These are phyloP conservation scores for Microdochium trichocladiopsis DNA, from an alignment of 2,329 filamentous ascomycete genomes.

Conservation along the genomic window DNA sequence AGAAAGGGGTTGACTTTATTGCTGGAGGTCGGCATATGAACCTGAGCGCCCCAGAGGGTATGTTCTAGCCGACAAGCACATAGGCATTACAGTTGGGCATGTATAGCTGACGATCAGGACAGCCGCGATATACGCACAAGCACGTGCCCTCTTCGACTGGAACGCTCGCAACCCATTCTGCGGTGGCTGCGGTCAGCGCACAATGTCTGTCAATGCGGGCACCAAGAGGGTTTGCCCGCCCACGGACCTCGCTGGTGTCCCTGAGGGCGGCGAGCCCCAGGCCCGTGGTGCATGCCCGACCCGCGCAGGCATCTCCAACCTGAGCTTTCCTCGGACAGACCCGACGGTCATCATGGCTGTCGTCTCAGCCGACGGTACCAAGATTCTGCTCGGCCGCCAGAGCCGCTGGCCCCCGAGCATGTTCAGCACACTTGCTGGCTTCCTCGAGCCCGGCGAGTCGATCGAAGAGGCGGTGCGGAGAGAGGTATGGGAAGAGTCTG, in stretches of 20 bases:
- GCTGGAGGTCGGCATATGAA: constrained; percentile 43
- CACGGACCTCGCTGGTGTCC: constrained; percentile 48
- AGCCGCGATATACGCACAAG: constrained; percentile 90
- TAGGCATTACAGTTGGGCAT: background rate
- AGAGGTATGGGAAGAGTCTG: constrained; percentile 82
- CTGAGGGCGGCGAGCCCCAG: constrained; percentile 28
- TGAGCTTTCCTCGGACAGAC: constrained; percentile 87
- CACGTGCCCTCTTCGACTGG: constrained; percentile 86
- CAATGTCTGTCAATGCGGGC: constrained; percentile 70
- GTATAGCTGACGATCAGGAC: constrained; percentile 1
- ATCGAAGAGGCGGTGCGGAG: constrained; percentile 78
- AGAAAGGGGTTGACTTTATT: constrained; percentile 57
- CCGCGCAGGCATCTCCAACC: constrained; percentile 78
- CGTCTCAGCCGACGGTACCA: constrained; percentile 70
- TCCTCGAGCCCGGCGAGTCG: constrained; percentile 78
- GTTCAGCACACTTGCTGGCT: constrained; percentile 86
- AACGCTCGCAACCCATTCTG: constrained; percentile 91
- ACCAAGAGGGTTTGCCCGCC: constrained; percentile 77
- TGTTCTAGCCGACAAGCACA: constrained; percentile 2
- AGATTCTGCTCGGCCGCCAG: constrained; percentile 76
- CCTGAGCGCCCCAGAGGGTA: constrained; percentile 40
- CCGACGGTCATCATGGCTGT: constrained; percentile 94
- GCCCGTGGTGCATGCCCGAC: constrained; percentile 70
- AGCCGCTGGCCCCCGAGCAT: constrained; percentile 77
- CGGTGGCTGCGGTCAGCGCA: constrained; percentile 77